phyloP scores from a whole-genome alignment of 805 yeast genomes.

The Ogataea degrootiae region DNA sequence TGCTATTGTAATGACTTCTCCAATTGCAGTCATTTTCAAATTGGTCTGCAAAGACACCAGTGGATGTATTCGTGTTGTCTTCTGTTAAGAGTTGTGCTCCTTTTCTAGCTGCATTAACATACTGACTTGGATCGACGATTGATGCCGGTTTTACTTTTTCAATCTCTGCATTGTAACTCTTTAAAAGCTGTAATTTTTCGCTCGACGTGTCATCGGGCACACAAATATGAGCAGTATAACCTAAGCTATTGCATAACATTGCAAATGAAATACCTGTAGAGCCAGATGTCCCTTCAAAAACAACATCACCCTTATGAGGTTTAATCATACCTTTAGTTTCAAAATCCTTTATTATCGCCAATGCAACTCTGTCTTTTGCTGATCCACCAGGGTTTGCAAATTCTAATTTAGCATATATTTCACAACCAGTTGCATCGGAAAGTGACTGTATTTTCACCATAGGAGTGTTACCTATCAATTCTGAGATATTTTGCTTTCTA shows the following conservation, averaged over 20 bases:
- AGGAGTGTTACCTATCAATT: conserved; percentile 89
- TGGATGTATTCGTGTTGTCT: conserved; percentile 33
- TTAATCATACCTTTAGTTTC: conserved; percentile 54
- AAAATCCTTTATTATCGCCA: conserved; percentile 70
- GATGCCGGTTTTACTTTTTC: conserved; percentile 92
- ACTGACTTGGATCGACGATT: conserved; percentile 89
- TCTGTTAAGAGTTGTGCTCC: conserved; percentile 51
- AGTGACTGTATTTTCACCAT: conserved; percentile 68
- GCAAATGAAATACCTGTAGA: conserved; percentile 96
- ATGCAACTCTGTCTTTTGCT: conserved; percentile 91
- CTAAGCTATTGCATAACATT: conserved; percentile 80
- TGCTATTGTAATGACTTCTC: conserved; percentile 72
- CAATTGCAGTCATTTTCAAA: conserved; percentile 92
- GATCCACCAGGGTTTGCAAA: conserved; percentile 89
- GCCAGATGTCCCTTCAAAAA: conserved; percentile 95
- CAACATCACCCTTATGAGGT: conserved; percentile 62
- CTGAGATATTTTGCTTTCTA: conserved; percentile 28
- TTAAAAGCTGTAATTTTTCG: conserved; percentile 72
- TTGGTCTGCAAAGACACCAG: conserved; percentile 89
- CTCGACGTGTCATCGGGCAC: conserved; percentile 88
- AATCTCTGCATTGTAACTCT: conserved; percentile 73
- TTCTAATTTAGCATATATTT: conserved; percentile 83
- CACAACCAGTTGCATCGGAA: conserved; percentile 69
- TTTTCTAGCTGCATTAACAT: conserved; percentile 79
- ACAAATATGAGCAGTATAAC: conserved; percentile 89